Evolutionary conservation across 352 stramenopile genomes (phyloP).

Genomic region (Globisporangium paddicum): DNA sequence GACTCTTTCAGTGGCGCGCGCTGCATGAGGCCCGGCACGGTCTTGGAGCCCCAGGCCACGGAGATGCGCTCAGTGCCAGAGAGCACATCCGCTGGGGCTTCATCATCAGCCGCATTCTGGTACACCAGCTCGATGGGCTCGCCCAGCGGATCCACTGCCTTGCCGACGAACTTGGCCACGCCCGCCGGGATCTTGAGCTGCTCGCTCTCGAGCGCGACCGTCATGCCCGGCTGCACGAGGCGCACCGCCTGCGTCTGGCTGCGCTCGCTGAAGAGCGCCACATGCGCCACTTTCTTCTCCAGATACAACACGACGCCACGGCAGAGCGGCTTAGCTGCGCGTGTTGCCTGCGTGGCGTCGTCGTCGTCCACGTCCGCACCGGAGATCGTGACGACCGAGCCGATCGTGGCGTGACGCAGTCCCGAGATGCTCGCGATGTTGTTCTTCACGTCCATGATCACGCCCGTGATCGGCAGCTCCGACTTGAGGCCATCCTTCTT

Average conservation of each 20-base stretch:
- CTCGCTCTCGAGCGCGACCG: constrained; percentile 44
- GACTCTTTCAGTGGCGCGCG: constrained; percentile 42
- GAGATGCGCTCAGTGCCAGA: constrained; percentile 21
- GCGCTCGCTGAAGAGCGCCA: constrained; percentile 46
- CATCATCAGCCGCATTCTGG: neutral
- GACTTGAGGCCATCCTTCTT: neutral
- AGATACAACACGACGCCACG: constrained; percentile 52
- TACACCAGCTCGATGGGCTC: constrained; percentile 23
- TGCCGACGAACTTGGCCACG: constrained; percentile 34
- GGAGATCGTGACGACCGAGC: constrained; percentile 58
- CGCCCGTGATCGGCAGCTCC: constrained; percentile 37
- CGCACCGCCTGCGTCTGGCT: constrained; percentile 17
- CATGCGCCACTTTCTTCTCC: constrained; percentile 51
- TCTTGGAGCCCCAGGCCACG: constrained; percentile 51
- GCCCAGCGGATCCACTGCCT: constrained; percentile 49
- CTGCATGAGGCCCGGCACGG: constrained; percentile 59
- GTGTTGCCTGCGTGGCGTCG: neutral
- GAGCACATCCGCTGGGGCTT: neutral
- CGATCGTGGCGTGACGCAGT: constrained; percentile 61
- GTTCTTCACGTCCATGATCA: constrained; percentile 69
- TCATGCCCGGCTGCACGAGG: constrained; percentile 46
- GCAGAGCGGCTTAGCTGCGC: constrained; percentile 15
- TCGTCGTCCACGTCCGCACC: constrained; percentile 12
- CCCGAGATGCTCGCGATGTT: constrained; percentile 68
- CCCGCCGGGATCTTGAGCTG: constrained; percentile 51